Evolutionary conservation across 192 early-diverging fungal species (phyloP), one percentile per base, ranked within the genome.

Genomic region (Backusella psychrophila): DNA sequence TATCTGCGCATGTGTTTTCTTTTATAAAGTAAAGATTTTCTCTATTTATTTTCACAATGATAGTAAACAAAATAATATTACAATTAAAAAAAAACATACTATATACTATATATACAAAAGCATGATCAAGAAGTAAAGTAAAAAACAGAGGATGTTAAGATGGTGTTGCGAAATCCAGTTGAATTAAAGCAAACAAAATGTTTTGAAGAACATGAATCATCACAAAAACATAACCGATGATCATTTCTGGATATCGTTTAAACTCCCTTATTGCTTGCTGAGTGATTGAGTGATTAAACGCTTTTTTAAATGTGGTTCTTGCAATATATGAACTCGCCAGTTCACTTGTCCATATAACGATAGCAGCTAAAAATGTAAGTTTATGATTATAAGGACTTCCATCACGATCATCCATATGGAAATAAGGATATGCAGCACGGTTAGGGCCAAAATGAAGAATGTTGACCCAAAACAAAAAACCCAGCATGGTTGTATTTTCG

Each of bases 401-500:
- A 66, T 78, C 77, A 5, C 38, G 39, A 42, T 90, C 87, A 74
- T 89, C 85, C 78, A 94, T 92, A 65, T 88, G 83, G 44, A 94
- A 94, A 67, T 91, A 91, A 23, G 91, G 87, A 77, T 94, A 94
- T 49, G 89, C 88, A 19, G 74, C 74, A 49, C 85, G 53, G 77
- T 94, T 94, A 34, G 91, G 90, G 15, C 93, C 93, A 73, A 87
- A 90, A 79, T 92, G 88, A 49, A 94, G 84, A 15, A 94, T 85
- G 59, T 86, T 84, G 46, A 92, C 86, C 91, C 91, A 93, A 68
- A 83, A 85, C 38, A 94, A 66, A 70, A 94, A 94, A 9, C 90
- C 90, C n/a, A 94, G 77, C 87, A 94, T 91, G 29, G 93, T 94
- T 0, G 87, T 88, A 71, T 94, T 94, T 77, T 94, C 93, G 14